Evolutionary conservation across 306 rosid genomes (phyloP).

Genomic region (Lotus japonicus): DNA sequence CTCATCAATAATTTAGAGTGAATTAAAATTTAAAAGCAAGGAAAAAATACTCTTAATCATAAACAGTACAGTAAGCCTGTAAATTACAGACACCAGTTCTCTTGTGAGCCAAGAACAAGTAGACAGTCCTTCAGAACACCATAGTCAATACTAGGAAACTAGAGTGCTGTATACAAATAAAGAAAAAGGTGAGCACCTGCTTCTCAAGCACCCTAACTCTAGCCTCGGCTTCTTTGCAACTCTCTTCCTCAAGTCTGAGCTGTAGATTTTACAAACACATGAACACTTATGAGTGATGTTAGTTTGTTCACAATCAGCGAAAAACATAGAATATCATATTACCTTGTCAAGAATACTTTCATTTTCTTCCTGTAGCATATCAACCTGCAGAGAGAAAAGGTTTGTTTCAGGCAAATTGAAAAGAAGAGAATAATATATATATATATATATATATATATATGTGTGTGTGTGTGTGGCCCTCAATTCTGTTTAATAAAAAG

Average conservation of each 20-base stretch:
- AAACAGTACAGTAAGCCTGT: constrained; percentile 5
- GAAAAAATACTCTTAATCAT: background rate
- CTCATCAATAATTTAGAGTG: background rate
- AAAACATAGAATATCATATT: constrained; percentile 9
- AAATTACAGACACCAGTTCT: background rate
- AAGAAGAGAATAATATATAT: background rate
- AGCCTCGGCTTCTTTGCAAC: constrained; percentile 70
- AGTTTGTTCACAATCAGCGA: background rate
- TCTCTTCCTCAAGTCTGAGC: constrained; percentile 88
- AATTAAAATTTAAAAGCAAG: background rate
- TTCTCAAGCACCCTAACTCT: constrained; percentile 91
- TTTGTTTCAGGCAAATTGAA: constrained; percentile 10
- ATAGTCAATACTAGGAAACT: constrained; percentile 1
- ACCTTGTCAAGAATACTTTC: constrained; percentile 70
- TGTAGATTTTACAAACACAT: constrained; percentile 35
- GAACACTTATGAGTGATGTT: constrained; percentile 13
- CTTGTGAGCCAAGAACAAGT: constrained; percentile 19
- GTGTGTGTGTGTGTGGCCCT: no score
- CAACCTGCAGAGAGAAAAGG: constrained; percentile 53
- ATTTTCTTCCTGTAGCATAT: constrained; percentile 85
- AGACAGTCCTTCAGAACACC: constrained; percentile 10
- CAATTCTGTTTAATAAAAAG: background rate
- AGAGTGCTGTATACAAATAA: background rate
- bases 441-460: no score
- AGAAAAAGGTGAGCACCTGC: constrained; percentile 53